A percentile compares a stretch with the other conserved stretches of the same genome.
Conservation (phyloP, 257 asterid species). For the Solanum chaucha region DNA sequence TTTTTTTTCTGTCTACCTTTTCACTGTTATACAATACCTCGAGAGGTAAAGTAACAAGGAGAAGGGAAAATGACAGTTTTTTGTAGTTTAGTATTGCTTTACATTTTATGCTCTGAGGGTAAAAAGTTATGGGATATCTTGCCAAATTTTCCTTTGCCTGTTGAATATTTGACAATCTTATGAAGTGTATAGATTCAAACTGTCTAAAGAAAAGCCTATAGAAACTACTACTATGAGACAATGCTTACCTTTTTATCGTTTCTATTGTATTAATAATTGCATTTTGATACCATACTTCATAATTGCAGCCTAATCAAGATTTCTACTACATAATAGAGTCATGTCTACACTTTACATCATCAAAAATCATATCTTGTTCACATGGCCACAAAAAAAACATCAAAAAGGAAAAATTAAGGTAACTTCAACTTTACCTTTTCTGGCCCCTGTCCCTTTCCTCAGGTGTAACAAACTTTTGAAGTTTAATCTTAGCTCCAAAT, state of each 20-base stretch:
- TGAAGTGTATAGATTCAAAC: constrained; percentile 10
- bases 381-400: not conserved
- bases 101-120: not conserved
- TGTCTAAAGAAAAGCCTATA: constrained; percentile 10
- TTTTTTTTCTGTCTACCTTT: constrained; percentile 18
- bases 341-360: not conserved
- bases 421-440: not conserved
- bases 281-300: constrained; percentile 3
- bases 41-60: constrained; percentile 18
- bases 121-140: constrained; percentile 4
- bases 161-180: constrained; percentile 6
- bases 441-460: not conserved
- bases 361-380: not conserved
- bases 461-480: not conserved
- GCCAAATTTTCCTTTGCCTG: not conserved
- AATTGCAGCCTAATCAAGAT: not conserved
- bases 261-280: not conserved
- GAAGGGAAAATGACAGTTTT: not conserved
- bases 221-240: not conserved
- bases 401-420: not conserved
- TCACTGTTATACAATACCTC: constrained; percentile 27
- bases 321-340: not conserved
- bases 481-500: not conserved
- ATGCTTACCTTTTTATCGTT: not conserved
- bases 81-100: constrained; percentile 1